Base-by-base conservation (phyloP, 148 eudicot genomes). In the Arctostaphylos glauca region DNA sequence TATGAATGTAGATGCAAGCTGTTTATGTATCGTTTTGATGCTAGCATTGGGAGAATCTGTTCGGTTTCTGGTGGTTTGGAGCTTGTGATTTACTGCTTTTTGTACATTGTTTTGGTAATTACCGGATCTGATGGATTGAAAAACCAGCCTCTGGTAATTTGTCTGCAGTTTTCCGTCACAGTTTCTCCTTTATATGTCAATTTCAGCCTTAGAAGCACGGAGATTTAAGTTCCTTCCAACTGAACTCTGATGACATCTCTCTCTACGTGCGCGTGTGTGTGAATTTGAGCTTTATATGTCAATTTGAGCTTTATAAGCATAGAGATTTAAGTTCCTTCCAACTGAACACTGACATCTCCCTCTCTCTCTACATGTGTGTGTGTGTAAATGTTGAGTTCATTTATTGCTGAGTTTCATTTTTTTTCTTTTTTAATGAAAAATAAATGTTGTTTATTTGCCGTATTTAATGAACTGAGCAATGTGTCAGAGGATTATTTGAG, bases 81-180 rank as follows among this genome's bases (percentile, higher is more conserved):
- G 38, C 38, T 31, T 31, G 38, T 31, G 38, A 31, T 31, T 31
- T 31, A 31, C 38, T 31, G 38, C 38, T 31, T 31, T 31, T 31
- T 1, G 0, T 31, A 31, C 38, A 19, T 48, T 84, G 8, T 25
- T 79, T 12, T 58, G 54, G 12, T 70, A 70, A 46, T 56, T 47
- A 16, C 47, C 10, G 85, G 82, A 84, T 84, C 79, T 79, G 78
- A 56, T 46, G 23, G 14, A 10, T 43, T 23, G 4, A 38, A 67
- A 25, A 21, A 58, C 46, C 44, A 10, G 7, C 5, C n/a, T 55
- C 44, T 21, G 54, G 3, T 14, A 38, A 81, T 31, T 31, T 19
- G 13, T 52, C 56, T 16, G 64, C 80, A 19, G 68, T 83, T 75
- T 72, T 46, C 76, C 46, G 1, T 44, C 5, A 12, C 14, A 70